Base-by-base conservation (phyloP, 176 grass and related monocot genomes). In the Microstegium vimineum region DNA sequence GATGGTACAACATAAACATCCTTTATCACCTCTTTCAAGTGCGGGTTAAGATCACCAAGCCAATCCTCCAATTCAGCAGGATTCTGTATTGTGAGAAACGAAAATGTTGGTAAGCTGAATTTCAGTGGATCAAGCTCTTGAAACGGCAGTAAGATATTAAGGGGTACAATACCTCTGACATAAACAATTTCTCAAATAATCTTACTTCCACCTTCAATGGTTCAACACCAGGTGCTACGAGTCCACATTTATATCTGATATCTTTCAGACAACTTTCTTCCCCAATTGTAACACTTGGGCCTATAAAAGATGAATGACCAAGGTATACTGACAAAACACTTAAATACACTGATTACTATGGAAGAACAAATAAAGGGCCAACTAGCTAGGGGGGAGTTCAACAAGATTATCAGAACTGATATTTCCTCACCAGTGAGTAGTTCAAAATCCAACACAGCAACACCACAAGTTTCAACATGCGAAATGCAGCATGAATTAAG, bases 171-270 rank as follows among this genome's bases (percentile, higher is more conserved):
- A 99, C 96, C 96, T 99, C 93, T 0, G 93, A 90, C 73, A 90
- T 61, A 69, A 99, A 94, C 49, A 99, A 54, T 82, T 93, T 99
- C 57, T 99, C 93, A 5, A 99, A 95, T 71, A 99, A 83, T 84
- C 93, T 88, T 40, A 99, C 87, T 88, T 99, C 96, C 10, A 99
- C 75, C 89, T 92, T 95, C 22, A 93, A 71, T 16, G 96, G 96
- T 41, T 99, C 93, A 30, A 99, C 77, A 31, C 96, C 89, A 60
- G 93, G 96, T 60, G 86, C 87, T 30, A n/a, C n/a, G n/a, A n/a
- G n/a, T n/a, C n/a, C 22, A 56, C 20, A 57, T 49, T 49, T 49
- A 16, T 18, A 49, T 17, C 4, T 49, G 16, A 49, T 49, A 49
- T 18, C 4, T 49, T 49, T 18, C 5, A 49, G 16, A 49, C 46